Evolutionary conservation across 2,329 filamentous ascomycete genomes (phyloP).

Genomic region (Aureobasidium sp.): DNA sequence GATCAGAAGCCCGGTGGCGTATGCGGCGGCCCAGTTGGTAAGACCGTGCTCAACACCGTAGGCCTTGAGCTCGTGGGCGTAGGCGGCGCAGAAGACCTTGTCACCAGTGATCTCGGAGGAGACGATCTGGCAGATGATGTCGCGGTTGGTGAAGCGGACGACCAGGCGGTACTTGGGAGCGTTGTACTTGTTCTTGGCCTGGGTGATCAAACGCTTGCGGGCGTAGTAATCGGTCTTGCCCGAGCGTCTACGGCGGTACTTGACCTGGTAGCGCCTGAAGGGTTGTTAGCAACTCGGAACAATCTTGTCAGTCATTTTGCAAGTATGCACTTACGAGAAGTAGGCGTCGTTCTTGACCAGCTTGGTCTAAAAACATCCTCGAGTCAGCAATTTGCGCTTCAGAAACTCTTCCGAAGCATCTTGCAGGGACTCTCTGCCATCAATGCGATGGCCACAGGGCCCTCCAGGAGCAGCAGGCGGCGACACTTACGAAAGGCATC

Average conservation of each 20-base stretch:
- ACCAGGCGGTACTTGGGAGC: constrained; percentile 99
- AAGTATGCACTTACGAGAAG: constrained; percentile 69
- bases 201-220: constrained; percentile 97
- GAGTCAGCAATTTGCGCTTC: constrained; percentile 99
- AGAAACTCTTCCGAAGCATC: constrained; percentile 89
- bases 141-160: constrained; percentile 75
- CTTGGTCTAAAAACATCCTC: constrained; percentile 72
- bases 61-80: constrained; percentile 94
- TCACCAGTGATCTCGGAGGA: constrained; percentile 93
- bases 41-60: constrained; percentile 98
- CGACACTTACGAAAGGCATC: constrained; percentile 44
- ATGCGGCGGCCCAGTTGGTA: constrained; percentile 99
- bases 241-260: constrained; percentile 94
- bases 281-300: constrained; percentile 12
- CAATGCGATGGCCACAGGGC: neutral
- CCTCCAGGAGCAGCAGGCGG: constrained; percentile 14
- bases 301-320: neutral
- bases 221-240: constrained; percentile 99
- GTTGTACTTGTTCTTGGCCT: constrained; percentile 99
- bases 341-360: constrained; percentile 95
- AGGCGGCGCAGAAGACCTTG: constrained; percentile 90
- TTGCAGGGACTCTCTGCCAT: constrained; percentile 72
- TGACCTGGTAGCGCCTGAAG: constrained; percentile 88
- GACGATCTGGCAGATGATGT: constrained; percentile 98
- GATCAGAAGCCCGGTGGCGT: constrained; percentile 92